A percentile compares a stretch with the other conserved stretches of the same genome.
phyloP scores from a whole-genome alignment of 2,329 filamentous ascomycete genomes.

The Hypoxylon rubiginosum region DNA sequence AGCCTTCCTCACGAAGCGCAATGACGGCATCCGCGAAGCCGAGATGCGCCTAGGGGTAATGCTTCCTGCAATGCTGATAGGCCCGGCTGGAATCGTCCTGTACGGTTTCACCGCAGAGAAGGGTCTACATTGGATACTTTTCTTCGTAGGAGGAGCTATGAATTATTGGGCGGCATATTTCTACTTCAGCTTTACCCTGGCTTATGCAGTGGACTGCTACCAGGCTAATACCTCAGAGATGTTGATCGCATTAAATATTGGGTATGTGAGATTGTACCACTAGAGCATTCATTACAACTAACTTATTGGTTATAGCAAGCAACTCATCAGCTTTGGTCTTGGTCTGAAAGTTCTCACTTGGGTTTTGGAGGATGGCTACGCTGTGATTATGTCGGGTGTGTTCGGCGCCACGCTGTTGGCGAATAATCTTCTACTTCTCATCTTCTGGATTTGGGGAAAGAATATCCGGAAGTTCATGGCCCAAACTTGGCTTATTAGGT shows the following conservation, averaged over 20 bases:
- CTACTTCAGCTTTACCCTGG: constrained; percentile 70
- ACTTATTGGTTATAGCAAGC: constrained; percentile 55
- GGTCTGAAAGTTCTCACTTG: constrained; percentile 65
- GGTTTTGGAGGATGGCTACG: constrained; percentile 63
- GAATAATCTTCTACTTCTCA: constrained; percentile 63
- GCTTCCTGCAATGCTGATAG: constrained; percentile 52
- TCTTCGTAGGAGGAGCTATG: constrained; percentile 65
- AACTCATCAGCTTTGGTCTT: constrained; percentile 68
- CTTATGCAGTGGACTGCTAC: constrained; percentile 72
- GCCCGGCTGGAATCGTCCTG: constrained; percentile 55
- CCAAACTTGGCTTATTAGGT: constrained; percentile 62
- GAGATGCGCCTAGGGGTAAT: constrained; percentile 59
- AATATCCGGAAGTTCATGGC: constrained; percentile 61
- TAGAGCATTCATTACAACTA: too few relatives aligned
- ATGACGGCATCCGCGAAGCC: constrained; percentile 59
- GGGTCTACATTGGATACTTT: constrained; percentile 60
- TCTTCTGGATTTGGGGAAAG: constrained; percentile 68
- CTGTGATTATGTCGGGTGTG: constrained; percentile 64
- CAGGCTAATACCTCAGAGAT: constrained; percentile 72
- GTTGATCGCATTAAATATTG: constrained; percentile 72
- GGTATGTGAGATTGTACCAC: too few relatives aligned
- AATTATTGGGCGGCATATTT: constrained; percentile 66
- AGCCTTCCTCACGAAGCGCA: constrained; percentile 55
- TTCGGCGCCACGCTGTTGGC: constrained; percentile 63
- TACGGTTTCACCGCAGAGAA: constrained; percentile 55